Evolutionary conservation across 495 filamentous ascomycete species (phyloP).

Genomic region (Podospora conica): DNA sequence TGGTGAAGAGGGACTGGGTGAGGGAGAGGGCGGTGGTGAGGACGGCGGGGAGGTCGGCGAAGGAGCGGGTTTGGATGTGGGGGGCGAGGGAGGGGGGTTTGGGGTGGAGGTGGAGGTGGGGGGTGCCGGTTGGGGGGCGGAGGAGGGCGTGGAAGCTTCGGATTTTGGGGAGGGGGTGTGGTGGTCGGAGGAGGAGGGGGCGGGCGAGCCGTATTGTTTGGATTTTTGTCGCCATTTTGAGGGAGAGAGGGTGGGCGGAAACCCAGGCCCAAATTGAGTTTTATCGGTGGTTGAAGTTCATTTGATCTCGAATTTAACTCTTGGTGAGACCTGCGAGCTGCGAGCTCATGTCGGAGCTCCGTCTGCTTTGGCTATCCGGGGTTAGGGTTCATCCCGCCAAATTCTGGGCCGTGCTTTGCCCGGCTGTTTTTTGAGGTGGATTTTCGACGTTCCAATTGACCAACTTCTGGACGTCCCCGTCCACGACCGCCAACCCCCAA

Average conservation of each 20-base stretch:
- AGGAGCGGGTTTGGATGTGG: not conserved
- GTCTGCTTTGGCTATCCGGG: not conserved
- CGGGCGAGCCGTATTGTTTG: not conserved
- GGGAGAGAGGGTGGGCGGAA: not conserved
- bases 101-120: not conserved
- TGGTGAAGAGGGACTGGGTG: conserved; percentile 52
- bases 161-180: not conserved
- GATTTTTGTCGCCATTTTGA: not conserved
- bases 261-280: not conserved
- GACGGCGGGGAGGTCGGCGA: not conserved
- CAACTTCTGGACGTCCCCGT: not conserved
- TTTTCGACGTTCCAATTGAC: conserved; percentile 13
- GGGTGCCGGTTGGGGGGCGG: not conserved
- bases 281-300: not conserved
- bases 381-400: conserved; percentile 1
- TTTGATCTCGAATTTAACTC: not conserved
- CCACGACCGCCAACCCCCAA: conserved; percentile 2
- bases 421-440: conserved; percentile 3
- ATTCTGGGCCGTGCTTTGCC: not conserved
- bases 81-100: not conserved
- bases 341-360: not conserved
- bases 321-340: not conserved
- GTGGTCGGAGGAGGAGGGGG: not conserved
- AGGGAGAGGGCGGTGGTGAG: conserved; percentile 44
- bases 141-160: not conserved